Percentiles rank a stretch among this genome's conserved stretches.
phyloP scores from a whole-genome alignment of 768 basidiomycete genomes.

The Hortiboletus campestris region DNA sequence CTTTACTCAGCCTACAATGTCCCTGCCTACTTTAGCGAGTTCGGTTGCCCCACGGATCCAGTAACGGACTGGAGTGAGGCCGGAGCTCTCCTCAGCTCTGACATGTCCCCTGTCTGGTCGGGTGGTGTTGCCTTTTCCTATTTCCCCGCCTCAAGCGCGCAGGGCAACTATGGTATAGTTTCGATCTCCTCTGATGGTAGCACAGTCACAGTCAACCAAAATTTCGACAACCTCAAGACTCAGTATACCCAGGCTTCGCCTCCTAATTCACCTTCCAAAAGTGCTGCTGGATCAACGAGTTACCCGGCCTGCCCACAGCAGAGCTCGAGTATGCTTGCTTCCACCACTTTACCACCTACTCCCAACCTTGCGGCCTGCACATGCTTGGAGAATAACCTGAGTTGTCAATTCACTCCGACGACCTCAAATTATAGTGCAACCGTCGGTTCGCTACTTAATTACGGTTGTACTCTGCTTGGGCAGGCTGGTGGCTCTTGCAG shows the following conservation, averaged over 20 bases:
- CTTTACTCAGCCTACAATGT: slow-evolving; percentile 68
- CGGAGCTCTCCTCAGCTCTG: slow-evolving; percentile 62
- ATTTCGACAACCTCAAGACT: slow-evolving; percentile 63
- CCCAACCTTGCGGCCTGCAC: slow-evolving; percentile 79
- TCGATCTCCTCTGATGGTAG: slow-evolving; percentile 63
- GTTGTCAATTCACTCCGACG: slow-evolving; percentile 70
- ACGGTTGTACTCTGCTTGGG: slow-evolving; percentile 67
- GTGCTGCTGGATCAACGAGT: slow-evolving; percentile 48
- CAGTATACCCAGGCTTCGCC: slow-evolving; percentile 59
- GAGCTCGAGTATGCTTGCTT: slow-evolving; percentile 61
- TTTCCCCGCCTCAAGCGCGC: slow-evolving; percentile 74
- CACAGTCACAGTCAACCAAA: slow-evolving; percentile 64
- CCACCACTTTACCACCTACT: slow-evolving; percentile 74
- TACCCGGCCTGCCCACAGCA: slow-evolving; percentile 62
- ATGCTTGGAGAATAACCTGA: slow-evolving; percentile 66
- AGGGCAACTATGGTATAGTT: slow-evolving; percentile 84
- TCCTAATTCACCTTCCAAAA: slow-evolving; percentile 62
- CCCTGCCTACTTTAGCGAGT: slow-evolving; percentile 89
- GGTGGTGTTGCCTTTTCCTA: slow-evolving; percentile 90
- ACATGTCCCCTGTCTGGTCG: slow-evolving; percentile 81
- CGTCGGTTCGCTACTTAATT: slow-evolving; percentile 60
- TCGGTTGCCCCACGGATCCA: slow-evolving; percentile 66
- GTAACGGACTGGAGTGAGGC: slow-evolving; percentile 78
- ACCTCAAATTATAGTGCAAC: slow-evolving; percentile 59
- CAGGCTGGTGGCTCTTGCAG: slow-evolving; percentile 57